Evolutionary conservation across 139 green algal genomes (phyloP).

Genomic region (Coccomyxa sp.): DNA sequence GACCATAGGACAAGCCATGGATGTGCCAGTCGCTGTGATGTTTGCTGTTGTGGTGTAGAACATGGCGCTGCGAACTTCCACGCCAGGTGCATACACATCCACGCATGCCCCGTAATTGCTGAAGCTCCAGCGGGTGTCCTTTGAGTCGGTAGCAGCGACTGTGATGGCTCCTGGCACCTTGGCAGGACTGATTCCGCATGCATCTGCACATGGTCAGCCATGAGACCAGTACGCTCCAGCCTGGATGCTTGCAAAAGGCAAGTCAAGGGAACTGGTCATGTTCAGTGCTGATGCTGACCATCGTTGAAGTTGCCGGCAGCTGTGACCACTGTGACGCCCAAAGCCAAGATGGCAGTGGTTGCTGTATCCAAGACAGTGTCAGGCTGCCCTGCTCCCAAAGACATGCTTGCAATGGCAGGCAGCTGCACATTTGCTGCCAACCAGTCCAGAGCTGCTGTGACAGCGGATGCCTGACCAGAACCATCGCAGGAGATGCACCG

Average conservation of each 20-base stretch:
- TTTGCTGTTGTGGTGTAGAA: constrained; percentile 7
- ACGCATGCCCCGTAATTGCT: constrained; percentile 63
- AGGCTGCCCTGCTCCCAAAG: constrained; percentile 26
- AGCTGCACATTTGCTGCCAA: constrained; percentile 42
- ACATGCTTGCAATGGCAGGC: constrained; percentile 63
- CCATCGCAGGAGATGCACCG: constrained; percentile 56
- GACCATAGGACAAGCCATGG: constrained; percentile 61
- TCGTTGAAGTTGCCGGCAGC: constrained; percentile 44
- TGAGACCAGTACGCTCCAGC: not conserved
- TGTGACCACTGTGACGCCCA: constrained; percentile 45
- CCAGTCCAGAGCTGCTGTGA: constrained; percentile 62
- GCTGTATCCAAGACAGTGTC: constrained; percentile 46
- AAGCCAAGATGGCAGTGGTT: constrained; percentile 37
- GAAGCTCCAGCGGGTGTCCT: constrained; percentile 33
- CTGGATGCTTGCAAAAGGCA: not conserved
- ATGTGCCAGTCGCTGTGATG: constrained; percentile 48
- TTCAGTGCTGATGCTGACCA: not conserved
- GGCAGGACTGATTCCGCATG: constrained; percentile 24
- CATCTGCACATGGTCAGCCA: too few relatives aligned
- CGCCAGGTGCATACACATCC: constrained; percentile 58
- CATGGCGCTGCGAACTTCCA: constrained; percentile 31
- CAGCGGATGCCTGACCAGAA: constrained; percentile 36
- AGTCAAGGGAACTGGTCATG: not conserved
- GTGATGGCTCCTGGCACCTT: constrained; percentile 23
- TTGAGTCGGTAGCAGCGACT: constrained; percentile 25